Evolutionary conservation across 768 basidiomycete genomes (phyloP), one percentile per base, ranked within the genome.

Genomic region (Chalciporus pseudorubinellus): DNA sequence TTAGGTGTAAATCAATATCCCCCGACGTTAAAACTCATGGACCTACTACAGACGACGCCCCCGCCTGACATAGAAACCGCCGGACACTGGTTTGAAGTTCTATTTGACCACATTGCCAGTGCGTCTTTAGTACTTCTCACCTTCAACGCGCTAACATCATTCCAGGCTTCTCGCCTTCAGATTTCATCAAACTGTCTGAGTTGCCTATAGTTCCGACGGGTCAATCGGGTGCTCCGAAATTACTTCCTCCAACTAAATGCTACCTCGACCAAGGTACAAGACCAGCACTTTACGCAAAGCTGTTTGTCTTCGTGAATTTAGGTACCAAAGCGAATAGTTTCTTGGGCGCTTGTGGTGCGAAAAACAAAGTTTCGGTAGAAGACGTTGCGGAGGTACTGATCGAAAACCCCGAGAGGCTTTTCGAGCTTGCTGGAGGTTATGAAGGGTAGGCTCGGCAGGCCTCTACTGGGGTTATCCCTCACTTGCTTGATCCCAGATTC

Each of bases 261-360:
- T 87, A 83, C 63, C 21, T 29, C 9, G 29, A 29, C 29, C 29
- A 29, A 29, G 29, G 29, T 12, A 29, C 12, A 5, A 29, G 10
- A 12, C 9, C 29, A 10, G 9, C 29, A 12, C 29, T 29, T 2
- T 70, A 88, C 62, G 83, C 83, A 2, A 83, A 85, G 50, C 72
- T 94, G 1, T 95, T 95, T 63, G 76, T 79, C 18, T 95, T 92
- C 56, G 82, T 97, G 41, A 83, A 94, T 65, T 95, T 94, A 62
- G 92, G 91, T 0, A 60, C 75, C 1, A 73, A 76, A 12, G 93
- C 86, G 18, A 94, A 93, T 59, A 72, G 76, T 6, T 97, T 98
- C 68, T 73, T 98, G 20, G 77, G 76, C 40, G 84, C 86, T 3
- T 90, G 90, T 58, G 94, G 95, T 7, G 88, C 90, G 18, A 86